Percentiles rank a stretch among this genome's conserved stretches.
phyloP scores from a whole-genome alignment of 2,329 filamentous ascomycete genomes.

The Neocucurbitaria cava region DNA sequence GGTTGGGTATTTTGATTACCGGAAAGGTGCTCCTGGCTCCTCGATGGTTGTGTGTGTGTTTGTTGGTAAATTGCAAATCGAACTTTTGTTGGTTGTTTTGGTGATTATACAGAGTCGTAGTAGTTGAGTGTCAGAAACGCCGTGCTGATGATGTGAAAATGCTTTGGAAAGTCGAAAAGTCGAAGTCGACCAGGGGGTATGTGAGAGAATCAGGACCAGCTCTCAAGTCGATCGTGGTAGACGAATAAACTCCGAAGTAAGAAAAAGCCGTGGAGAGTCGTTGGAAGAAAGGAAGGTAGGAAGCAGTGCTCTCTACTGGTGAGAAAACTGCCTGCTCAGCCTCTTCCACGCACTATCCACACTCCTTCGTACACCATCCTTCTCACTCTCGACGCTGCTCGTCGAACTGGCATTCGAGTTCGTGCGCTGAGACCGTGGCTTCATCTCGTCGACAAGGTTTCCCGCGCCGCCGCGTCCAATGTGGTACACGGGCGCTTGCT shows the following conservation, averaged over 20 bases:
- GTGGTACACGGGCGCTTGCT: constrained; percentile 68
- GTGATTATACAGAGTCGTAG: constrained; percentile 2
- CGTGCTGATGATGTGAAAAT: constrained; percentile 13
- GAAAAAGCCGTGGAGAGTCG: constrained; percentile 6
- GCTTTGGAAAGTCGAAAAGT: too few species aligned
- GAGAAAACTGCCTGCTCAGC: constrained; percentile 43
- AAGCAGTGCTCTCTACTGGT: constrained; percentile 22
- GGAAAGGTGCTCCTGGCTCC: constrained; percentile 40
- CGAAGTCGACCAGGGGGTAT: background rate
- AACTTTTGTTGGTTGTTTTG: constrained; percentile 1
- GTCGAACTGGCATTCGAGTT: too few species aligned
- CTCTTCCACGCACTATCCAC: constrained; percentile 47
- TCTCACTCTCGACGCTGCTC: constrained; percentile 38
- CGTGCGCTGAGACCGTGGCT: constrained; percentile 34
- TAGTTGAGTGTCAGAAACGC: constrained; percentile 4
- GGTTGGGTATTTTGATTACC: constrained; percentile 15
- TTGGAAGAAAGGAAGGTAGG: constrained; percentile 4
- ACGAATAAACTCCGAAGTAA: constrained; percentile 7
- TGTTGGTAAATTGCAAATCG: background rate
- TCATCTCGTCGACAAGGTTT: constrained; percentile 57
- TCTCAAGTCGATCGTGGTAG: constrained; percentile 28
- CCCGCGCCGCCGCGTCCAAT: constrained; percentile 68
- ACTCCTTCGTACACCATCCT: constrained; percentile 39
- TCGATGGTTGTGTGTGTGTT: constrained; percentile 41
- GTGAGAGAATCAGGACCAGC: constrained; percentile 51